phyloP scores from a whole-genome alignment of 352 stramenopile genomes.

The Phytophthora gonapodyides region DNA sequence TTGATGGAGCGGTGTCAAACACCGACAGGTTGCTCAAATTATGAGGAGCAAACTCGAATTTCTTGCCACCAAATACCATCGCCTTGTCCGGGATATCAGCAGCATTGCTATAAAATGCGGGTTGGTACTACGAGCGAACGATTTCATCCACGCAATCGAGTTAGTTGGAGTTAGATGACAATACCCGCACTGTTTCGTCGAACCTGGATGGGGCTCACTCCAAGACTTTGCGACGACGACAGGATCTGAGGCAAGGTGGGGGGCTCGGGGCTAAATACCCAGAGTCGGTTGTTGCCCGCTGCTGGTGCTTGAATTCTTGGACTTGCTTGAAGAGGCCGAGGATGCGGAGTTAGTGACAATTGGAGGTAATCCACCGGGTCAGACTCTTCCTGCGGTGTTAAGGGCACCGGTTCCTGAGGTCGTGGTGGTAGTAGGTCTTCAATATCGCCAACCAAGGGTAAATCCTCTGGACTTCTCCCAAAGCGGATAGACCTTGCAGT shows the following conservation, averaged over 20 bases:
- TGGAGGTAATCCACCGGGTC: constrained; percentile 40
- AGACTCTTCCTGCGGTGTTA: constrained; percentile 54
- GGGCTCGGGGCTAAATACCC: constrained; percentile 49
- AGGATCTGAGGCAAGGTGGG: constrained; percentile 51
- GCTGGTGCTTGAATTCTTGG: constrained; percentile 12
- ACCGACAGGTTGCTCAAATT: constrained; percentile 36
- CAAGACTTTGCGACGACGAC: constrained; percentile 46
- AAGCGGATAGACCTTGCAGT: constrained; percentile 21
- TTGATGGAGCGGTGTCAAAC: constrained; percentile 52
- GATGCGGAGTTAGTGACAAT: constrained; percentile 59
- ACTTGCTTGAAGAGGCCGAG: constrained; percentile 24
- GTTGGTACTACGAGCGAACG: constrained; percentile 43
- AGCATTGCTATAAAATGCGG: constrained; percentile 57
- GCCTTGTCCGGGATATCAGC: constrained; percentile 73
- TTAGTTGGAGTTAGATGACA: too few relatives aligned
- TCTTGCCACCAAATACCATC: constrained; percentile 76
- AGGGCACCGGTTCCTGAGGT: constrained; percentile 32
- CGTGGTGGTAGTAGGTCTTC: constrained; percentile 65
- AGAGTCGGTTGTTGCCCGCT: constrained; percentile 40
- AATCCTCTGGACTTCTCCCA: constrained; percentile 39
- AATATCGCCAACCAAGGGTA: constrained; percentile 51
- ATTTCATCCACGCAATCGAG: neutral
- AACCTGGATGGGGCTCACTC: constrained; percentile 46
- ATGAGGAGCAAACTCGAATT: constrained; percentile 59
- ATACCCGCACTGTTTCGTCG: constrained; percentile 17